Conservation (phyloP, 768 basidiomycete species). For the Mycena indigotica region DNA sequence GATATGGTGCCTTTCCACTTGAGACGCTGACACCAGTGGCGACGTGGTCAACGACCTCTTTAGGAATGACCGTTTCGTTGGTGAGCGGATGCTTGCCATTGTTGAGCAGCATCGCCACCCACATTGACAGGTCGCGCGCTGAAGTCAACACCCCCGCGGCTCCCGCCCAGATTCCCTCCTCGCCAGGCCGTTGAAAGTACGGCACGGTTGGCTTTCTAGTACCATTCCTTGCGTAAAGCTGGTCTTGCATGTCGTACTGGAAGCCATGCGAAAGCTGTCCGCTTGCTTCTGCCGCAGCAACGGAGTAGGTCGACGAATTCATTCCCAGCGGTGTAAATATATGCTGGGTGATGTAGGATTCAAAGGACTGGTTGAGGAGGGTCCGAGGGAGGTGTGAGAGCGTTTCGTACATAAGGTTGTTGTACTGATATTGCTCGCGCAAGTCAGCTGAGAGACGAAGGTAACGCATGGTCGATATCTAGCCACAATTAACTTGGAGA, state of each 20-base stretch:
- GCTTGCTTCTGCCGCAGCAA: conserved; percentile 36
- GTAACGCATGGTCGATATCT: conserved; percentile 41
- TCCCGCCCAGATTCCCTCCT: conserved; percentile 44
- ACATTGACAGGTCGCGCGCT: conserved; percentile 40
- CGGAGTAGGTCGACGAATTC: conserved; percentile 42
- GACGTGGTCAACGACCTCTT: conserved; percentile 37
- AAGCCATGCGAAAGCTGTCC: conserved; percentile 41
- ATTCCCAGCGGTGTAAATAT: conserved; percentile 43
- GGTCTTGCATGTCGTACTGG: conserved; percentile 36
- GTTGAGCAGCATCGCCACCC: conserved; percentile 44
- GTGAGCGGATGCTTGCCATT: conserved; percentile 41
- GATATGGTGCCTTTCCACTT: conserved; percentile 36
- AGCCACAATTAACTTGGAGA: not conserved
- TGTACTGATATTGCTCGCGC: conserved; percentile 47
- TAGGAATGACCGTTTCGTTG: conserved; percentile 39
- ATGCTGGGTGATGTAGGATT: conserved; percentile 41
- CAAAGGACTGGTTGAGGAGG: conserved; percentile 43
- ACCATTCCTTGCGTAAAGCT: conserved; percentile 32
- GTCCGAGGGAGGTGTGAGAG: conserved; percentile 41
- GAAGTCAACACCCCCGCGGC: conserved; percentile 44
- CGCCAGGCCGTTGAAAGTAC: conserved; percentile 41
- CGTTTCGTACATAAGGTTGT: conserved; percentile 48
- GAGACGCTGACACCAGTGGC: conserved; percentile 38
- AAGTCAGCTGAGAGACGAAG: conserved; percentile 43
- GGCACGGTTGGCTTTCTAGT: conserved; percentile 38